Evolutionary conservation across 2,329 filamentous ascomycete species (phyloP).

Genomic region (Fusarium sp.): DNA sequence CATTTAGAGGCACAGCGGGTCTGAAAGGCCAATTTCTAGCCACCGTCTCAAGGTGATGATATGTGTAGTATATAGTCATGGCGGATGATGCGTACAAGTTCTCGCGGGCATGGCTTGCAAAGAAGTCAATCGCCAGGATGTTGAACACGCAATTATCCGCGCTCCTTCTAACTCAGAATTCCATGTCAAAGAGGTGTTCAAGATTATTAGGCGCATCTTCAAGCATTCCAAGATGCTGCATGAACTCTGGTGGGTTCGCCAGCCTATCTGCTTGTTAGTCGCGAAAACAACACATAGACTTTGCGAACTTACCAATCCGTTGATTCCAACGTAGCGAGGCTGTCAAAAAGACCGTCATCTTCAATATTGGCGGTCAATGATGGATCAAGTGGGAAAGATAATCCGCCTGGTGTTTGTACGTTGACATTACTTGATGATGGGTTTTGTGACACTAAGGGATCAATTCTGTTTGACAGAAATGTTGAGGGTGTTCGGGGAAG

Average conservation of each 20-base stretch:
- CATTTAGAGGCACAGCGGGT: rapidly evolving
- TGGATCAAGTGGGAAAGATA: background rate
- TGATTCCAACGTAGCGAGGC: conserved; percentile 6
- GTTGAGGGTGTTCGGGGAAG: background rate
- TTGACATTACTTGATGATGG: too few relatives aligned
- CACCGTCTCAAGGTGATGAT: rapidly evolving
- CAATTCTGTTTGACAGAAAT: background rate
- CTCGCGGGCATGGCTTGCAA: rapidly evolving
- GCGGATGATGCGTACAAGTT: background rate
- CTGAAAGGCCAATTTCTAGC: rapidly evolving
- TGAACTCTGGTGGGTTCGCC: conserved; percentile 16
- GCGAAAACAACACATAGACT: rapidly evolving
- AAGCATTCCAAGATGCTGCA: conserved; percentile 18
- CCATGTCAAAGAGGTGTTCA: conserved; percentile 11
- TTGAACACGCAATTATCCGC: rapidly evolving
- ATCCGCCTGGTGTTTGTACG: background rate
- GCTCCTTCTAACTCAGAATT: background rate
- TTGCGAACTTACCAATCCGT: background rate
- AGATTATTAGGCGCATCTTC: background rate
- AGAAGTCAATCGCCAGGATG: rapidly evolving
- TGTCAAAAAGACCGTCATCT: conserved; percentile 14
- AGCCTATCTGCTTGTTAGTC: background rate
- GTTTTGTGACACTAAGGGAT: background rate
- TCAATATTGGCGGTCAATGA: background rate
- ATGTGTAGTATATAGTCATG: background rate